Base-by-base conservation (phyloP, 2,329 filamentous ascomycete genomes). In the Lachnum nothofagi region DNA sequence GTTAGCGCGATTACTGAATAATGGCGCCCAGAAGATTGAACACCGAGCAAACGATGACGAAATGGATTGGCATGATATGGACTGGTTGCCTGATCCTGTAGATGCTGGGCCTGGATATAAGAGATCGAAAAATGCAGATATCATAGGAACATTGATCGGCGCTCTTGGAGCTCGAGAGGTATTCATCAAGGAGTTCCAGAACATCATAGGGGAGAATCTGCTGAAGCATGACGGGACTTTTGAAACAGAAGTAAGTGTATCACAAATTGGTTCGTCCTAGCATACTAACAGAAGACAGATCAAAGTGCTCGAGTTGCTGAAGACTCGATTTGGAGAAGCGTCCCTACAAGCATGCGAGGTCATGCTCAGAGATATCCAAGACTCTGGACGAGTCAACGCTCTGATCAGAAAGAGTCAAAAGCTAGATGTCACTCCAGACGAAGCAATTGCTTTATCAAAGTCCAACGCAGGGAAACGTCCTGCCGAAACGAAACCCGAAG, bases 41-140 rank as follows among this genome's bases (percentile, higher is more conserved):
- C 69, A 70, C 31, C 74, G 76, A 17, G 69, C 73, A 7, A 78
- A 83, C 22, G 80, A 82, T 53, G 82, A 85, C 48, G 87, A 88
- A 44, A 75, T 93, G 14, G 88, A 94, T 66, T 97, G 88, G 85
- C 79, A 89, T 62, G 91, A 98, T 66, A 87, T 95, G 83, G 80
- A 83, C 7, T 98, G 93, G 93, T 76, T 89, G 29, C 93, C 93
- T 1, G 88, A 95, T 60, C 93, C 93, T 0, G 83, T 94, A 33
- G 93, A 98, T 64, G 93, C 93, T 1, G 90, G 89, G 8, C 86
- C 89, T 41, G 88, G 96, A 64, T 96, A 95, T 71, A 89, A 87
- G 63, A 85, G 90, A 50, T 88, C 88, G 9, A 94, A 88, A 65
- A 87, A 83, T 37, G 87, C 91, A 55, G 93, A 98, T 67, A 85